phyloP scores from a whole-genome alignment of 768 basidiomycete species.

The Kwoniella dejecticola region DNA sequence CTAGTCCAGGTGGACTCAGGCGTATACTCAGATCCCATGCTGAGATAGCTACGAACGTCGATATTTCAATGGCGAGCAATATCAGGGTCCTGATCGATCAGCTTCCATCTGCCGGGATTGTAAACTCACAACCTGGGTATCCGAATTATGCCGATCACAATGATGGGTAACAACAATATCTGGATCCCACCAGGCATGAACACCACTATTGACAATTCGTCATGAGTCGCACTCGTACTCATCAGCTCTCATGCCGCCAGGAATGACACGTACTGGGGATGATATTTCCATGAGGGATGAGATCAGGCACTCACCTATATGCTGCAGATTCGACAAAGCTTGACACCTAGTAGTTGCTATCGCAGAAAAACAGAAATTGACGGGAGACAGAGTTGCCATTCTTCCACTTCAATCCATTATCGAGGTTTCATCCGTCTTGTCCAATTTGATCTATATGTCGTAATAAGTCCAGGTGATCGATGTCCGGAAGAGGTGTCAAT shows the following conservation, averaged over 20 bases:
- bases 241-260: too few relatives aligned
- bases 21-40: neutral
- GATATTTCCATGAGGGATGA: too few relatives aligned
- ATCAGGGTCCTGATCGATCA: slow-evolving; percentile 1
- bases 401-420: neutral
- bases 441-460: too few relatives aligned
- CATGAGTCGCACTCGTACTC: too few relatives aligned
- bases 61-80: neutral
- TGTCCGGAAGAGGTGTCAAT: too few relatives aligned
- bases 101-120: too few relatives aligned
- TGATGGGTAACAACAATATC: neutral
- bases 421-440: neutral
- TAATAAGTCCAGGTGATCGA: too few relatives aligned
- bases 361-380: slow-evolving; percentile 25
- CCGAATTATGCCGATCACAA: neutral
- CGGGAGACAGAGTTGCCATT: neutral
- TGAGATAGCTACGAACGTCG: neutral
- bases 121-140: too few relatives aligned
- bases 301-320: slow-evolving; percentile 34
- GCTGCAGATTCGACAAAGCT: slow-evolving; percentile 13
- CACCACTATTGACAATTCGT: neutral
- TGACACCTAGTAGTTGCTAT: slow-evolving; percentile 28
- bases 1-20: neutral
- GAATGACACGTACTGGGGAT: too few relatives aligned
- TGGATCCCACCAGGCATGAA: slow-evolving; percentile 1